A percentile compares a stretch with the other conserved stretches of the same genome.
Evolutionary conservation across 495 filamentous ascomycete species (phyloP).

Genomic region (Thermothielavioides terrestris): DNA sequence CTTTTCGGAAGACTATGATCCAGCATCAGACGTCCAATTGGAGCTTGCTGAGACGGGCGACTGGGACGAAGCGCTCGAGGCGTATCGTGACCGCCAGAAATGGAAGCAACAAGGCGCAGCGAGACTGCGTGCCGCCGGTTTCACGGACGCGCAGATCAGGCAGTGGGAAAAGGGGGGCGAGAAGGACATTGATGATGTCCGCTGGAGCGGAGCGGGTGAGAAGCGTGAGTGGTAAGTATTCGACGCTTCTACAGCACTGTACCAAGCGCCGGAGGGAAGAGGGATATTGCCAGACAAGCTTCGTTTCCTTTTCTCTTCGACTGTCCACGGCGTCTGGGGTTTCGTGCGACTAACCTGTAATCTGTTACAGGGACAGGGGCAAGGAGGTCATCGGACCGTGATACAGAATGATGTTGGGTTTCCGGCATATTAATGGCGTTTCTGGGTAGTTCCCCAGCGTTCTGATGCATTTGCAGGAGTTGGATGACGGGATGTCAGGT

Average conservation of each 20-base stretch:
- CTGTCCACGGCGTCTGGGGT: not conserved
- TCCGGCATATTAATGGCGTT: not conserved
- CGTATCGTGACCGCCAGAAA: constrained; percentile 66
- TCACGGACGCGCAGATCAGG: constrained; percentile 65
- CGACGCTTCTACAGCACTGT: no score
- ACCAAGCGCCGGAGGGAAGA: no score
- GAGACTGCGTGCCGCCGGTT: constrained; percentile 66
- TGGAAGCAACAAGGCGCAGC: constrained; percentile 77
- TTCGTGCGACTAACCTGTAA: not conserved
- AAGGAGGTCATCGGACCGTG: constrained; percentile 5
- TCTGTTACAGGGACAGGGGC: constrained; percentile 7
- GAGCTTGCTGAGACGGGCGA: constrained; percentile 47
- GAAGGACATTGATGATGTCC: constrained; percentile 59
- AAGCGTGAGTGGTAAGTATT: constrained; percentile 76
- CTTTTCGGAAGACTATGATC: constrained; percentile 73
- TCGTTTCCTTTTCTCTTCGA: not conserved
- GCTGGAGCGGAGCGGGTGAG: constrained; percentile 71
- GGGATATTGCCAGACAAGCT: not conserved
- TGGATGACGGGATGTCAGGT: not conserved
- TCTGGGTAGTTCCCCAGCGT: not conserved
- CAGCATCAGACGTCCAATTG: constrained; percentile 56
- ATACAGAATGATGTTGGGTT: not conserved
- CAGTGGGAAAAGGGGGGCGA: constrained; percentile 67
- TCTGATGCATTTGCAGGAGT: not conserved
- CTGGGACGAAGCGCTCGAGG: constrained; percentile 80